phyloP scores from a whole-genome alignment of 2,329 filamentous ascomycete species.

The Talaromyces rugulosus region DNA sequence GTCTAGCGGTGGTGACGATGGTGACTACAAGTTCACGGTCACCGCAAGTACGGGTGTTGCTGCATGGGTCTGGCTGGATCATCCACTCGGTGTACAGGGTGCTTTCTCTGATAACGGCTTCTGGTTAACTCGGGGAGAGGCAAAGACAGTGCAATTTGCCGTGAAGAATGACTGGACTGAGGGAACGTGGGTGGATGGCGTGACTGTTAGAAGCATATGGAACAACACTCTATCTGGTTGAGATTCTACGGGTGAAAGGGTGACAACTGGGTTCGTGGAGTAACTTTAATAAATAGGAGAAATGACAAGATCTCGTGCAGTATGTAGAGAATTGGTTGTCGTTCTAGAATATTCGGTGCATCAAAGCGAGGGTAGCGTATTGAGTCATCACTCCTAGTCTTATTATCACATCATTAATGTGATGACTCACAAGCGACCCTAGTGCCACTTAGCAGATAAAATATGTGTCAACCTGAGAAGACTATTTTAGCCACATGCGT shows the following conservation, averaged over 20 bases:
- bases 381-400: neutral
- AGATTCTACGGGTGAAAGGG: neutral
- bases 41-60: neutral
- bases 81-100: conserved; percentile 1
- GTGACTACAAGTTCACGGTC: neutral
- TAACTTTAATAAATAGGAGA: neutral
- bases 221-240: neutral
- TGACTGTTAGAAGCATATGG: conserved; percentile 1
- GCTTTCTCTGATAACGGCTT: conserved; percentile 6
- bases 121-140: neutral
- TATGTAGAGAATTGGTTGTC: neutral
- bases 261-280: too few species aligned
- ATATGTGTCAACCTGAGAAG: too few species aligned
- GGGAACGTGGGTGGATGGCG: neutral
- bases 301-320: neutral
- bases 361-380: neutral
- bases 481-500: too few species aligned
- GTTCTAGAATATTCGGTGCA: neutral
- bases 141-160: neutral
- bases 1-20: neutral
- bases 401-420: neutral
- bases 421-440: neutral
- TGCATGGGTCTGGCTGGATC: conserved; percentile 5
- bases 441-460: too few species aligned
- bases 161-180: conserved; percentile 1